These are phyloP conservation scores for Rhododendron vialii DNA, from an alignment of 148 eudicot species.

Conservation along the genomic window DNA sequence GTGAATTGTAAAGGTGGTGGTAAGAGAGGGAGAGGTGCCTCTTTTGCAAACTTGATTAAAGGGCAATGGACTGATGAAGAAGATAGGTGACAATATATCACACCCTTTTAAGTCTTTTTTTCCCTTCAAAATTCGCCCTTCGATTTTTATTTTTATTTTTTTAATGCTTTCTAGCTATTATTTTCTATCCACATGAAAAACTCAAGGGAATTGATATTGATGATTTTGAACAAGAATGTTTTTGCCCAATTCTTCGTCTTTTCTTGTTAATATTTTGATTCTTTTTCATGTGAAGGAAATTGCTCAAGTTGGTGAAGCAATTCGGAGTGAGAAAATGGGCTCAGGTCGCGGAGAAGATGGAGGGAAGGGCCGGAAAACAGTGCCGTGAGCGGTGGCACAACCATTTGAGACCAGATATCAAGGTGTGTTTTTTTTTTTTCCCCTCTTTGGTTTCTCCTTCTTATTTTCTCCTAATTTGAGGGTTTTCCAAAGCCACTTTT, in stretches of 20 bases:
- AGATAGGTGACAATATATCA: conserved; percentile 45
- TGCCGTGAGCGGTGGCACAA: conserved; percentile 80
- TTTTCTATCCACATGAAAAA: neutral
- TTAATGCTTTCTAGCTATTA: neutral
- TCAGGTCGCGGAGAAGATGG: conserved; percentile 39
- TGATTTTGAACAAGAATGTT: neutral
- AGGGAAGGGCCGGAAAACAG: conserved; percentile 66
- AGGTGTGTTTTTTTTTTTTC: conserved; percentile 28
- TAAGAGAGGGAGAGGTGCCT: conserved; percentile 16
- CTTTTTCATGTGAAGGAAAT: conserved; percentile 24
- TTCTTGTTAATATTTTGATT: neutral
- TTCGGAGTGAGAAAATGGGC: conserved; percentile 53
- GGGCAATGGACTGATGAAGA: conserved; percentile 82
- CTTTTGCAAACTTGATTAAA: conserved; percentile 32
- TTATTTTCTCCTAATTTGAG: neutral
- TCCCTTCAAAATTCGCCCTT: neutral
- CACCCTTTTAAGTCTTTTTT: neutral
- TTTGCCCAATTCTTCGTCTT: neutral
- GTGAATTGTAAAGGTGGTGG: conserved; percentile 3
- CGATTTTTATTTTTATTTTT: neutral
- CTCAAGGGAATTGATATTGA: neutral
- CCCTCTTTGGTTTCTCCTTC: neutral
- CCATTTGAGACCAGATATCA: conserved; percentile 63
- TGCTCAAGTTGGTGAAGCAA: conserved; percentile 38
- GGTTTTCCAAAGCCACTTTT: neutral